Conservation (phyloP, 2,329 filamentous ascomycete species). For the Hymenoscyphus linearis region DNA sequence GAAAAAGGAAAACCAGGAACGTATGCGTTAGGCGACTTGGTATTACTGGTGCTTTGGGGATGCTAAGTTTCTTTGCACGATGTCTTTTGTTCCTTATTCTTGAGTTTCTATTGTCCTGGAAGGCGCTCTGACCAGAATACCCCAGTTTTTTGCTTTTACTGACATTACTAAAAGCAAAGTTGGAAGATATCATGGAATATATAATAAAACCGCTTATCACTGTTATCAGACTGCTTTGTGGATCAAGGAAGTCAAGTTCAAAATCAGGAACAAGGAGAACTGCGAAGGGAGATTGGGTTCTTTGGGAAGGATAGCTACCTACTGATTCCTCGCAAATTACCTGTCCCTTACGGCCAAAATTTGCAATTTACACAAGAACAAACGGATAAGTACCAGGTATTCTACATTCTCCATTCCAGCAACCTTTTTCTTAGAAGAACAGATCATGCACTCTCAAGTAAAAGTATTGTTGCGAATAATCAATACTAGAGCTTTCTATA, state of each 20-base stretch:
- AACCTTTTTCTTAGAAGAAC: not conserved
- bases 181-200: too few species aligned
- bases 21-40: not conserved
- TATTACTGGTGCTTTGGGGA: not conserved
- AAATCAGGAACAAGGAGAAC: too few species aligned
- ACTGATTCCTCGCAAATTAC: too few species aligned
- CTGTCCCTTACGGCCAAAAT: too few species aligned
- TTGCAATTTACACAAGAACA: not conserved
- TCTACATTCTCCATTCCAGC: not conserved
- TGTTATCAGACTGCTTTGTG: too few species aligned
- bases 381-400: not conserved
- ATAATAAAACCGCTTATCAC: too few species aligned
- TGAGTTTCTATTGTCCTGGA: not conserved
- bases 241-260: too few species aligned
- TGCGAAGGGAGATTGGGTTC: too few species aligned
- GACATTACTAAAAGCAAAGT: too few species aligned
- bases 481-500: not conserved
- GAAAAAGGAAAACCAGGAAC: not conserved
- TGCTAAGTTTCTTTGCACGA: not conserved
- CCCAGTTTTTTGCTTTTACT: not conserved
- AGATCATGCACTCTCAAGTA: not conserved
- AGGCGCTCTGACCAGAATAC: not conserved
- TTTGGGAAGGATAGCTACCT: too few species aligned
- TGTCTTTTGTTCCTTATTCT: not conserved
- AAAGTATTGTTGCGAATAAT: not conserved